A percentile compares a stretch with the other conserved stretches of the same genome.
phyloP scores from a whole-genome alignment of 768 basidiomycete genomes.

The Crassisporium funariophilum region DNA sequence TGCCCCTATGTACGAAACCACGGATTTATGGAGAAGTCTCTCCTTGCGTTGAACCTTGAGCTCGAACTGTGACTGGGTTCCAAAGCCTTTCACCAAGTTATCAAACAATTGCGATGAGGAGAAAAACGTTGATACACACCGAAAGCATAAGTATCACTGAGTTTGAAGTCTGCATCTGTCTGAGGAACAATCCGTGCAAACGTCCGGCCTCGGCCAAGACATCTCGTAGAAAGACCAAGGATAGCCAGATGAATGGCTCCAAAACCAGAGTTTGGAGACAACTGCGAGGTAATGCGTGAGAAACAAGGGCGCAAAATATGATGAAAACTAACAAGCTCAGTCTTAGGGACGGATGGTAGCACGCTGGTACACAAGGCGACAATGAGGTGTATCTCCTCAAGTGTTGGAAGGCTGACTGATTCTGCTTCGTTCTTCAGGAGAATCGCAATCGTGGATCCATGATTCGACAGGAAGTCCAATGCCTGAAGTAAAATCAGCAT shows the following conservation, averaged over 20 bases:
- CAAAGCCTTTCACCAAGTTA: constrained; percentile 43
- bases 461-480: constrained; percentile 77
- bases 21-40: constrained; percentile 56
- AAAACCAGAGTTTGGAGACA: constrained; percentile 74
- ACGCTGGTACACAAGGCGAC: constrained; percentile 71
- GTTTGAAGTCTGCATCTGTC: constrained; percentile 64
- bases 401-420: constrained; percentile 58
- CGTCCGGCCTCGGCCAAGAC: constrained; percentile 63
- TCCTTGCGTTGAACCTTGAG: constrained; percentile 56
- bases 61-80: constrained; percentile 60
- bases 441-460: constrained; percentile 82
- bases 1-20: constrained; percentile 68
- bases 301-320: neutral
- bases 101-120: neutral
- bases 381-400: constrained; percentile 82
- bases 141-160: constrained; percentile 54
- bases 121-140: constrained; percentile 43
- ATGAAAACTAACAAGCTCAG: constrained; percentile 69
- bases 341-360: constrained; percentile 69
- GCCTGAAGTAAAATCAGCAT: constrained; percentile 45
- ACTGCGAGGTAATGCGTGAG: constrained; percentile 28
- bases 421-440: constrained; percentile 76
- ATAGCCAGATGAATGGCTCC: constrained; percentile 85
- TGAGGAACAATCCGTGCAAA: constrained; percentile 59
- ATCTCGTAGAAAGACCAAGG: constrained; percentile 71